Evolutionary conservation across 306 rosid species (phyloP).

Genomic region (Echinosophora koreensis): DNA sequence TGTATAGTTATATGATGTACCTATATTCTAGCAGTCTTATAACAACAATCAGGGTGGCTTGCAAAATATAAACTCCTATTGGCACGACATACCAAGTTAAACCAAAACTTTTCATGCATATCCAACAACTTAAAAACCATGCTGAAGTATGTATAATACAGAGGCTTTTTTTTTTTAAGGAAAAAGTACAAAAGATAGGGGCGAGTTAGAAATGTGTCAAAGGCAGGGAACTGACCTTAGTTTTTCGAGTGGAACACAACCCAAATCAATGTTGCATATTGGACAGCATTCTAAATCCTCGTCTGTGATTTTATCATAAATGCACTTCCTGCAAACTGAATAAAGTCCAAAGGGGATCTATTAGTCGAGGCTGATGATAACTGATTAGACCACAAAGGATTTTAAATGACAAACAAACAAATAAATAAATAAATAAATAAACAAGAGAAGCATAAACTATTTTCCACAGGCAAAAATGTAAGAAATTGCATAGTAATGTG

Average conservation of each 20-base stretch:
- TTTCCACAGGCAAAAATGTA: constrained; percentile 32
- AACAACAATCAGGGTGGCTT: constrained; percentile 1
- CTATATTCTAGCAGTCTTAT: constrained; percentile 31
- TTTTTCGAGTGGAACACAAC: constrained; percentile 86
- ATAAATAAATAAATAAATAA: constrained; percentile 1
- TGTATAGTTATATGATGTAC: neutral
- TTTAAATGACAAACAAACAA: constrained; percentile 3
- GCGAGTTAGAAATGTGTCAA: constrained; percentile 33
- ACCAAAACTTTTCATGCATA: constrained; percentile 30
- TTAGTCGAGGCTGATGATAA: constrained; percentile 9
- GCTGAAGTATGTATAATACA: constrained; percentile 4
- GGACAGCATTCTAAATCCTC: constrained; percentile 92
- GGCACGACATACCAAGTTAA: constrained; percentile 31
- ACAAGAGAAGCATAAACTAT: constrained; percentile 13
- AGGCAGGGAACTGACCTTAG: constrained; percentile 62
- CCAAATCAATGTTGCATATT: constrained; percentile 78
- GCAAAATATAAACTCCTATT: constrained; percentile 2
- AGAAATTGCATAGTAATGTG: constrained; percentile 24
- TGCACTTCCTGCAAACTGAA: constrained; percentile 98
- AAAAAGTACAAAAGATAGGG: neutral
- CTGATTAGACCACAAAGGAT: constrained; percentile 23
- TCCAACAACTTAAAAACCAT: constrained; percentile 21
- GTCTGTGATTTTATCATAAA: constrained; percentile 72
- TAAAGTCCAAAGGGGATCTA: constrained; percentile 8
- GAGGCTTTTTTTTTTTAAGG: neutral